Conservation (phyloP, 2,329 filamentous ascomycete species). For the Nigrospora oryzae region DNA sequence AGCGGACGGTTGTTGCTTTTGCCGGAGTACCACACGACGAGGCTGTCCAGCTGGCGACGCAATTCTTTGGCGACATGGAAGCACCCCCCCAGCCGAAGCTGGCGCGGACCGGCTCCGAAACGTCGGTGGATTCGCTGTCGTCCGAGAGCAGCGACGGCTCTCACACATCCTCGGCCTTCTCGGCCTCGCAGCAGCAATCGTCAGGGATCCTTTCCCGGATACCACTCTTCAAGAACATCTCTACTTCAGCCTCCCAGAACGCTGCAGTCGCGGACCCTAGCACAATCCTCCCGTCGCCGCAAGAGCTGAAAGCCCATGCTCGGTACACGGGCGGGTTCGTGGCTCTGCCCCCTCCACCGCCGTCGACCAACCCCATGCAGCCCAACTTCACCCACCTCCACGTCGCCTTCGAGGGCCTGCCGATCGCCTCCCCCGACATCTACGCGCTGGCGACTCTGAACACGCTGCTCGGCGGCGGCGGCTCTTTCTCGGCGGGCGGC, state of each 20-base stretch:
- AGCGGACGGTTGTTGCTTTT: slow-evolving; percentile 90
- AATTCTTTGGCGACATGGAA: slow-evolving; percentile 90
- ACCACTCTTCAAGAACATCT: slow-evolving; percentile 84
- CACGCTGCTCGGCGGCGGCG: slow-evolving; percentile 89
- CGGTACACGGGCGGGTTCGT: slow-evolving; percentile 94
- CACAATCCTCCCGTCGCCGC: slow-evolving; percentile 31
- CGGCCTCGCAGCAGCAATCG: slow-evolving; percentile 30
- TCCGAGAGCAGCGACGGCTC: slow-evolving; percentile 8
- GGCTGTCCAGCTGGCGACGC: slow-evolving; percentile 70
- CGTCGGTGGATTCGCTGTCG: slow-evolving; percentile 30
- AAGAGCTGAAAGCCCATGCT: slow-evolving; percentile 56
- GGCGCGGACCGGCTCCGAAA: slow-evolving; percentile 50
- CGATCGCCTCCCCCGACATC: slow-evolving; percentile 84
- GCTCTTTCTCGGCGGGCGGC: slow-evolving; percentile 92
- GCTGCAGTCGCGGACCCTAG: slow-evolving; percentile 44
- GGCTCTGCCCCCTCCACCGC: slow-evolving; percentile 71
- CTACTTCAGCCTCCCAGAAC: slow-evolving; percentile 59
- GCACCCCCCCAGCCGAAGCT: slow-evolving; percentile 36
- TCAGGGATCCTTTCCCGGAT: slow-evolving; percentile 72
- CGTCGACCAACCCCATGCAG: slow-evolving; percentile 66
- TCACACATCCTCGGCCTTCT: slow-evolving; percentile 21
- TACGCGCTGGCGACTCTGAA: slow-evolving; percentile 94
- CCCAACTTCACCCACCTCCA: slow-evolving; percentile 87
- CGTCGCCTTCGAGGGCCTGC: slow-evolving; percentile 89
- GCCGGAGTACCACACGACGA: slow-evolving; percentile 78